A percentile compares a stretch with the other conserved stretches of the same genome.
phyloP scores from a whole-genome alignment of 2,329 filamentous ascomycete species.

The Fusarium napiforme region DNA sequence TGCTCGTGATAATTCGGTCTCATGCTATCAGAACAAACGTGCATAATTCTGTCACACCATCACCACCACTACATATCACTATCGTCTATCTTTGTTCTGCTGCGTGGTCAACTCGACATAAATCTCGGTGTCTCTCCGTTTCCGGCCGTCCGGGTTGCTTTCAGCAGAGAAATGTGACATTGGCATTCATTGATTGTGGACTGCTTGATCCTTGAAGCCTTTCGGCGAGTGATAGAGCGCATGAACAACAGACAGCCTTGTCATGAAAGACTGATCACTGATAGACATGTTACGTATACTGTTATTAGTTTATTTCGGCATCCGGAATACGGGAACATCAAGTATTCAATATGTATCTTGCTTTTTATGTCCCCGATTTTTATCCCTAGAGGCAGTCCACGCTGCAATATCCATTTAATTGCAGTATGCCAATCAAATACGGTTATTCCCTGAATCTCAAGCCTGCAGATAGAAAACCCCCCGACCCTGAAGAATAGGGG shows the following conservation, averaged over 20 bases:
- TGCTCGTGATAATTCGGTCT: not conserved
- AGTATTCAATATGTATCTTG: not conserved
- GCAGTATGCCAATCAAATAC: conserved; percentile 11
- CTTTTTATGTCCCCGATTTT: conserved; percentile 16
- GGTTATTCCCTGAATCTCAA: not conserved
- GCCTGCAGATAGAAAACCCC: conserved; percentile 14
- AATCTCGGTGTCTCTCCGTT: conserved; percentile 41
- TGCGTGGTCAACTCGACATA: not conserved
- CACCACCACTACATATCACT: not conserved
- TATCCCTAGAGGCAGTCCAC: conserved; percentile 24
- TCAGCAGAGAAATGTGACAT: conserved; percentile 3
- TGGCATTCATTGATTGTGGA: conserved; percentile 12
- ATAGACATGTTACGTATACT: not conserved
- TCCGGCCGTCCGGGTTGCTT: conserved; percentile 33
- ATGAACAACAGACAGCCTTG: not conserved
- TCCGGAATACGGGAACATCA: conserved; percentile 28
- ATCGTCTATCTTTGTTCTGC: not conserved
- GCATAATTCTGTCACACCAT: conserved; percentile 10
- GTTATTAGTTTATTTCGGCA: conserved; percentile 21
- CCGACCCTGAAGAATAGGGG: not conserved
- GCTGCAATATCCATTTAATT: conserved; percentile 11
- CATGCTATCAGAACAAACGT: conserved; percentile 1
- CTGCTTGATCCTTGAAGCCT: conserved; percentile 12
- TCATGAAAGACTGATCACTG: conserved; percentile 14
- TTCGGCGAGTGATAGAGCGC: not conserved